Conservation (phyloP, 306 rosid genomes). For the Quercus rubra region DNA sequence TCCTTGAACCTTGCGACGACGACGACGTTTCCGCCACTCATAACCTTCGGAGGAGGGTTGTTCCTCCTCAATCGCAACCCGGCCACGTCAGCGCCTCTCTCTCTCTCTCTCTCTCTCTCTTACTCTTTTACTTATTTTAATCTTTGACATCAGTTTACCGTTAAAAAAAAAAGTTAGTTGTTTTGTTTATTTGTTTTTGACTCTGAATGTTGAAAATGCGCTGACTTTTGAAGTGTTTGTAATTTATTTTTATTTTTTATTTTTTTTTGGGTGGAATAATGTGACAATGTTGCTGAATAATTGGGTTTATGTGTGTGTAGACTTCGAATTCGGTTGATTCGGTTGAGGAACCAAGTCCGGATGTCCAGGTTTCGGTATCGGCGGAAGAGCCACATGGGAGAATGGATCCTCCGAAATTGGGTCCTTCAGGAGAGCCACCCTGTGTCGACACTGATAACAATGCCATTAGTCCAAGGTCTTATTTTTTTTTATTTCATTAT, state of each 20-base stretch:
- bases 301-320: not conserved
- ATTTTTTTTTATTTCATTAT: not conserved
- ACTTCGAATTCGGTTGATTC: slow-evolving; percentile 46
- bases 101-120: not conserved
- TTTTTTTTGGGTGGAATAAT: not conserved
- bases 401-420: slow-evolving; percentile 48
- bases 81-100: not conserved
- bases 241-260: too few relatives aligned
- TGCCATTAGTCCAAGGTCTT: slow-evolving; percentile 61
- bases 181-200: not conserved
- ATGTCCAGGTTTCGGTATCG: slow-evolving; percentile 36
- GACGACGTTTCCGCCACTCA: slow-evolving; percentile 15
- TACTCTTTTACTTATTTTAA: not conserved
- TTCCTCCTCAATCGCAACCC: too few relatives aligned
- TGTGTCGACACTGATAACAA: slow-evolving; percentile 36
- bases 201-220: not conserved
- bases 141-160: not conserved
- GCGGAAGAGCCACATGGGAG: slow-evolving; percentile 43
- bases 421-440: slow-evolving; percentile 42
- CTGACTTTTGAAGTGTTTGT: not conserved
- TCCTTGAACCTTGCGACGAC: slow-evolving; percentile 71
- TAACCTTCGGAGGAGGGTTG: too few relatives aligned
- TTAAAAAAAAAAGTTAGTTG: not conserved
- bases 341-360: slow-evolving; percentile 41
- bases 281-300: not conserved